phyloP scores from a whole-genome alignment of 2,329 filamentous ascomycete genomes.

The Botryosphaeria dothidea region DNA sequence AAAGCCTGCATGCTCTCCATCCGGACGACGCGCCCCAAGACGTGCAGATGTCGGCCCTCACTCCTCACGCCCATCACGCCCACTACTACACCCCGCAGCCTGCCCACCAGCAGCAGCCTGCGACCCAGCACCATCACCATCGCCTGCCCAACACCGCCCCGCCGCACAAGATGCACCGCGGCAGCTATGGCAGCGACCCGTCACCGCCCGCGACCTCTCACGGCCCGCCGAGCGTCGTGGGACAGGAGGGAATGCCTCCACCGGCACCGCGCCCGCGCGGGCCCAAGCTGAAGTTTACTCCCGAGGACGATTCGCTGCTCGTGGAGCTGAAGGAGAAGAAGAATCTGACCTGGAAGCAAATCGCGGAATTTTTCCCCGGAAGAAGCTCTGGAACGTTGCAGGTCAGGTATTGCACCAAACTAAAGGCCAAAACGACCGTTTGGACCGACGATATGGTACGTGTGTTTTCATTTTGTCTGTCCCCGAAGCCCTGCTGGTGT shows the following conservation, averaged over 20 bases:
- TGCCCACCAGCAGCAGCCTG: slow-evolving; percentile 18
- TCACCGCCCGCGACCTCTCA: slow-evolving; percentile 42
- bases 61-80: slow-evolving; percentile 31
- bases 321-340: slow-evolving; percentile 94
- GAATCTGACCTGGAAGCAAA: slow-evolving; percentile 95
- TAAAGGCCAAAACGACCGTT: slow-evolving; percentile 89
- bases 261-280: slow-evolving; percentile 79
- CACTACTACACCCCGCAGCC: slow-evolving; percentile 30
- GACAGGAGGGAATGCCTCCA: slow-evolving; percentile 81
- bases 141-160: slow-evolving; percentile 73
- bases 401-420: slow-evolving; percentile 91
- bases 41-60: slow-evolving; percentile 40
- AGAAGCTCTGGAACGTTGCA: slow-evolving; percentile 87
- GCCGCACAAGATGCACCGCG: slow-evolving; percentile 64
- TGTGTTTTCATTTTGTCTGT: slow-evolving; percentile 18
- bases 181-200: slow-evolving; percentile 52
- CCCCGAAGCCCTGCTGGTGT: not conserved
- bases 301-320: slow-evolving; percentile 84
- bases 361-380: slow-evolving; percentile 92
- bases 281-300: slow-evolving; percentile 91
- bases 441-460: slow-evolving; percentile 94
- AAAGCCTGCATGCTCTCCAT: slow-evolving; percentile 43
- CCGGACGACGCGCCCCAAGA: slow-evolving; percentile 39
- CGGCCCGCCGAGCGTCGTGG: slow-evolving; percentile 81
- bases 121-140: slow-evolving; percentile 74